A percentile compares a stretch with the other conserved stretches of the same genome.
Evolutionary conservation across 192 early-diverging fungal species (phyloP).

Genomic region (Linnemannia hyalina): DNA sequence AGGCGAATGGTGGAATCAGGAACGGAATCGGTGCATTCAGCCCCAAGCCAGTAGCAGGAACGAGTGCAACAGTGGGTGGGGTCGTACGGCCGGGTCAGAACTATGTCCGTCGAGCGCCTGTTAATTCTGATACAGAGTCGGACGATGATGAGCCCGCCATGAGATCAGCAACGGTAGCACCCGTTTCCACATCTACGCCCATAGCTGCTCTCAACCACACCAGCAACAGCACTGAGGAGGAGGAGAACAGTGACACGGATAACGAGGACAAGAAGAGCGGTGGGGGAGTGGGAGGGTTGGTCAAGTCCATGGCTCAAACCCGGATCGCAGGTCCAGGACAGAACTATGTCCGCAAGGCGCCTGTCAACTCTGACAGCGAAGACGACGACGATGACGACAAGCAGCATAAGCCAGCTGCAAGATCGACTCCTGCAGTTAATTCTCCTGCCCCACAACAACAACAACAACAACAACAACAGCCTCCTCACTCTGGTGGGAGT

Average conservation of each 20-base stretch:
- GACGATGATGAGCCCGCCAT: background rate
- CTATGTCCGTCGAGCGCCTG: conserved; percentile 45
- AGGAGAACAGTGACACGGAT: conserved; percentile 15
- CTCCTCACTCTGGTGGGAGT: background rate
- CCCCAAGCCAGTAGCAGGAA: background rate
- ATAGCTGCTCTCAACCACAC: background rate
- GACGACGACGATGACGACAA: conserved; percentile 22
- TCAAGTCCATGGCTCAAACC: conserved; percentile 1
- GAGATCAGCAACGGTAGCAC: background rate
- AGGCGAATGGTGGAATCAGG: background rate
- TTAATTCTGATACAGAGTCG: conserved; percentile 42
- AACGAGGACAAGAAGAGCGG: conserved; percentile 1
- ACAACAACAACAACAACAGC: background rate
- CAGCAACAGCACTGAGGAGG: background rate
- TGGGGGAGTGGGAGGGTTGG: background rate
- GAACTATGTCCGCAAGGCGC: conserved; percentile 48
- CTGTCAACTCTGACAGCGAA: conserved; percentile 46
- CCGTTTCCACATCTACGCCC: background rate
- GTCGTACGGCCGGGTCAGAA: conserved; percentile 35
- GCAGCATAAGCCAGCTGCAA: background rate
- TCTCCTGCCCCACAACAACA: background rate
- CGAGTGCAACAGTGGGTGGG: background rate
- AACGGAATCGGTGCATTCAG: background rate
- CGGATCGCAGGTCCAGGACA: conserved; percentile 36
- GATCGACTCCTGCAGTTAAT: background rate